Base-by-base conservation (phyloP, 768 basidiomycete genomes). In the Tulasnella sp. region DNA sequence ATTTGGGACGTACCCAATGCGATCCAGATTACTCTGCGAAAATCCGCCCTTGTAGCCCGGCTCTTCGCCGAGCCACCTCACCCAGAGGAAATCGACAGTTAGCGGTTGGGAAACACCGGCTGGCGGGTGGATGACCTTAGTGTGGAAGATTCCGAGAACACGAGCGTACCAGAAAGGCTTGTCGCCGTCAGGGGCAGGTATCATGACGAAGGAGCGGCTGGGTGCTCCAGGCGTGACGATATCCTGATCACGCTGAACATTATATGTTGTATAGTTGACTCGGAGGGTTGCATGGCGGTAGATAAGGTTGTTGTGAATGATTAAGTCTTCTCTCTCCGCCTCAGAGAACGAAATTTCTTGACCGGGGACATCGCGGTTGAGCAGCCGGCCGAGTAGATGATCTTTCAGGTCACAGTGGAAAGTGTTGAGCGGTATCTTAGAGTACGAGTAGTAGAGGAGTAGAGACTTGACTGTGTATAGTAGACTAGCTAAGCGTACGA, bases 91-190 rank as follows among this genome's bases (percentile, higher is more conserved):
- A 8, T 42, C 42, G 4, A 42, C 42, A 42, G 42, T 41, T 41
- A 41, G 5, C 41, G 41, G 41, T 41, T 41, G 41, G 41, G 9
- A 41, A 41, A 41, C 41, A 41, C 41, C 41, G 12, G 8, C 42
- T 42, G 42, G 42, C 9, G 4, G 42, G 42, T 42, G 42, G 12
- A 42, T 42, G 8, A 42, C 42, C 8, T 42, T 3, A 8, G 8
- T 3, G 42, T 9, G 42, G 42, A 4, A 42, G 20, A 79, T 64
- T 0, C 76, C 48, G 7, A 80, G 72, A 20, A 81, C 82, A 76
- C 82, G 82, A 78, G 37, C 81, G 16, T 50, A 84, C 83, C 83
- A 82, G 82, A 50, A 84, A 37, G 40, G 44, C 48, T 44, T 64
- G 8, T 64, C 60, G 1, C 46, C 18, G 18, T 50, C 72, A 22